Base-by-base conservation (phyloP, 208 protist species). In the Leishmania aethiopica region DNA sequence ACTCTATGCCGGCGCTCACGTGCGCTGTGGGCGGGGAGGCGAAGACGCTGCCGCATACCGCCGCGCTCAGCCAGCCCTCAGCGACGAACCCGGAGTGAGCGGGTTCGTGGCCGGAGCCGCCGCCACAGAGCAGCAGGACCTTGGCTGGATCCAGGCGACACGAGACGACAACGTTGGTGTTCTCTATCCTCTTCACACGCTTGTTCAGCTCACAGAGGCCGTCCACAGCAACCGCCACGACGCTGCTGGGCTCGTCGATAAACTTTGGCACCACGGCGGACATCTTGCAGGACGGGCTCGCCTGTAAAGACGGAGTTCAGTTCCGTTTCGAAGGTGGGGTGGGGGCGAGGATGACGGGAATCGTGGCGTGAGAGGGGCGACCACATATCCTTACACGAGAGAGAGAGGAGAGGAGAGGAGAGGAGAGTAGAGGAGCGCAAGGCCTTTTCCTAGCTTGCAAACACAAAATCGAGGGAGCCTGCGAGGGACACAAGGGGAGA, bases 51-150 rank as follows among this genome's bases (percentile, higher is more conserved):
- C 95, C 98, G 78, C 83, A 93, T 25, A 99, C 95, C 17, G 94
- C 96, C 19, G 94, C 98, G 79, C 83, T 91, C n/a, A 99, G 77
- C 95, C 98, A 98, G 10, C 96, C 96, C 10, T 85, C 75, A 10
- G 86, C 96, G 32, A 99, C 91, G 81, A 92, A 98, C 13, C 93
- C 91, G 11, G 85, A 92, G 83, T 98, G 96, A 22, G 88, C 86
- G 15, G 96, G 96, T 78, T 99, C 96, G 87, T 99, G 98, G 3
- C 97, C 98, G 67, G 69, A 80, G 45, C 98, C 98, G 69, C 97
- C 98, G 45, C 97, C 97, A 78, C 87, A 91, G 11, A 98, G 53
- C 42, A 98, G 69, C 4, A 90, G 78, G 47, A 98, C 96, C 84
- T 92, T 87, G 32, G 62, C 86, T 6, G 84, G 86, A 72, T 92